A percentile compares a stretch with the other conserved stretches of the same genome.
Evolutionary conservation across 2,329 filamentous ascomycete species (phyloP).

Genomic region (Lachnellula cervina): DNA sequence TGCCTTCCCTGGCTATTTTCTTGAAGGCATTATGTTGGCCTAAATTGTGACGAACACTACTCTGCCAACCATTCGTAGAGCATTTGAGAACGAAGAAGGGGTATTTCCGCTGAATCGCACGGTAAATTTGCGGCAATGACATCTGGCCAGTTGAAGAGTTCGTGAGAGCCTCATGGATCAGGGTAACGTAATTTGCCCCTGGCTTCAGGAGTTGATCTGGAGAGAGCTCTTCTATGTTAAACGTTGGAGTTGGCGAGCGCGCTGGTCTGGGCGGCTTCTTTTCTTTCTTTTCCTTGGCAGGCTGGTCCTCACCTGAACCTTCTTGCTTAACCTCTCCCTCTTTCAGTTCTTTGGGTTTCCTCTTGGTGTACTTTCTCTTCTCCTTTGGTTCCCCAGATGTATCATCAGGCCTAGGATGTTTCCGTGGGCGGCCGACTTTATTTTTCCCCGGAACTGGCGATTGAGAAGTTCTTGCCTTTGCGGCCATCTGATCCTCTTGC

Average conservation of each 20-base stretch:
- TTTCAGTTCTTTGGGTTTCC: conserved; percentile 48
- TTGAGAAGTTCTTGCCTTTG: conserved; percentile 37
- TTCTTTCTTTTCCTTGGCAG: conserved; percentile 47
- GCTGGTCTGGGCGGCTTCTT: conserved; percentile 42
- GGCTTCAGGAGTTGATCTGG: conserved; percentile 70
- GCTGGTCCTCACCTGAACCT: conserved; percentile 46
- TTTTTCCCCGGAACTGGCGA: conserved; percentile 41
- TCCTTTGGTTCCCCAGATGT: conserved; percentile 49
- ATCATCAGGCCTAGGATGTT: conserved; percentile 58
- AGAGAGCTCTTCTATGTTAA: conserved; percentile 53
- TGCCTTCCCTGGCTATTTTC: conserved; percentile 48
- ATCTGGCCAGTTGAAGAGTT: conserved; percentile 44
- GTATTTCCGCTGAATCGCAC: conserved; percentile 52
- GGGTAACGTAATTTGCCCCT: conserved; percentile 50
- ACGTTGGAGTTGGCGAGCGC: conserved; percentile 49
- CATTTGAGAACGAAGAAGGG: conserved; percentile 52
- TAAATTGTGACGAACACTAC: conserved; percentile 58
- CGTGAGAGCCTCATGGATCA: conserved; percentile 52
- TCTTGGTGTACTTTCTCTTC: conserved; percentile 63
- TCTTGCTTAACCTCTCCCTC: conserved; percentile 45
- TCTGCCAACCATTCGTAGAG: conserved; percentile 54
- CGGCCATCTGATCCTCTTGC: conserved; percentile 40
- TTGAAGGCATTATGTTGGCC: conserved; percentile 51
- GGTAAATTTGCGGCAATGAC: conserved; percentile 56
- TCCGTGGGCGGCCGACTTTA: conserved; percentile 61